phyloP scores from a whole-genome alignment of 2,329 filamentous ascomycete genomes.

The Epichloe aotearoae region DNA sequence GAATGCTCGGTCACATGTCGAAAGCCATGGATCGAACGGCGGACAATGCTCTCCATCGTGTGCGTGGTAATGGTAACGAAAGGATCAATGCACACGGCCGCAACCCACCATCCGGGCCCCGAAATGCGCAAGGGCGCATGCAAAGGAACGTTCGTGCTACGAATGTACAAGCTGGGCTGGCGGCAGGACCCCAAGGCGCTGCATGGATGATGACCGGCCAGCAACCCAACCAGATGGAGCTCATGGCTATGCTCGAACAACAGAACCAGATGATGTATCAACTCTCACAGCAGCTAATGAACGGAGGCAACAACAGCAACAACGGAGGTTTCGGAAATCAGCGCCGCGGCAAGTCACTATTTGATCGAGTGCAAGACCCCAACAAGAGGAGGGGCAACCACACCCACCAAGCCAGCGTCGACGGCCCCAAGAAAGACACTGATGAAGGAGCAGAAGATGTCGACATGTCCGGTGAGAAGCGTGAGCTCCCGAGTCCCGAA shows the following conservation, averaged over 20 bases:
- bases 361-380: conserved; percentile 55
- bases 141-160: conserved; percentile 32
- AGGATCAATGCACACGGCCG: conserved; percentile 70
- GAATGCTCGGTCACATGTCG: conserved; percentile 74
- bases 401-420: conserved; percentile 24
- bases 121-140: conserved; percentile 38
- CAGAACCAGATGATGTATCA: conserved; percentile 79
- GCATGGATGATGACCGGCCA: conserved; percentile 35
- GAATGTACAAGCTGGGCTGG: conserved; percentile 37
- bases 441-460: conserved; percentile 42
- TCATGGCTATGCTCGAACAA: conserved; percentile 71
- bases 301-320: conserved; percentile 32
- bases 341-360: conserved; percentile 48
- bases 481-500: conserved; percentile 42
- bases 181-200: conserved; percentile 22
- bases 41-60: conserved; percentile 68
- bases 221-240: conserved; percentile 38
- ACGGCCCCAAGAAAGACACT: conserved; percentile 20
- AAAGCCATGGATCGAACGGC: conserved; percentile 66
- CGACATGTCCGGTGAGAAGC: conserved; percentile 44
- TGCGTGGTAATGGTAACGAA: conserved; percentile 60
- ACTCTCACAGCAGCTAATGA: conserved; percentile 50
- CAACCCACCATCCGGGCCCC: conserved; percentile 58
- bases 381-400: conserved; percentile 27
- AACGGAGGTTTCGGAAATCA: conserved; percentile 15